Percentiles rank a stretch among this genome's conserved stretches.
These are phyloP conservation scores for Hypoxylon trugodes DNA, from an alignment of 495 filamentous ascomycete species.

Conservation along the genomic window DNA sequence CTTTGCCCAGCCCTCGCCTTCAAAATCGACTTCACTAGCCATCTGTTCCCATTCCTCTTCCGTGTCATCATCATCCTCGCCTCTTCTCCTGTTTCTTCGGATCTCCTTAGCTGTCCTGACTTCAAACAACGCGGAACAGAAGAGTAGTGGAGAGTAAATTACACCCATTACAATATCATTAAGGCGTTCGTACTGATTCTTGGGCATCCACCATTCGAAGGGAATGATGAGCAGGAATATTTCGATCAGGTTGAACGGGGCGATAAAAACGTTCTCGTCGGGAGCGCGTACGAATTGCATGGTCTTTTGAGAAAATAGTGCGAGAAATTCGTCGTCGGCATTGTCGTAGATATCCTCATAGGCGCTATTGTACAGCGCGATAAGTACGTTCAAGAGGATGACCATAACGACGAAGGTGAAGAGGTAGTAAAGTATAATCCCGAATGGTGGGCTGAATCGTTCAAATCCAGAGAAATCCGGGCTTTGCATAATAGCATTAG, in stretches of 20 bases:
- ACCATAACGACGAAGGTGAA: slow-evolving; percentile 98
- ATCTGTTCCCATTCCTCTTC: slow-evolving; percentile 94
- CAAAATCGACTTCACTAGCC: slow-evolving; percentile 73
- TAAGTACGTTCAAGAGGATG: slow-evolving; percentile 90
- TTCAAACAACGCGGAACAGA: slow-evolving; percentile 82
- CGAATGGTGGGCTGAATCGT: slow-evolving; percentile 76
- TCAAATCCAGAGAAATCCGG: slow-evolving; percentile 93
- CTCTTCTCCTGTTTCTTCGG: slow-evolving; percentile 72
- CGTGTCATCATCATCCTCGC: slow-evolving; percentile 90
- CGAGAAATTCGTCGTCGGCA: slow-evolving; percentile 93
- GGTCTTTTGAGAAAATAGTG: slow-evolving; percentile 87
- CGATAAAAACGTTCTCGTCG: slow-evolving; percentile 97
- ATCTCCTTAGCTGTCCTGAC: slow-evolving; percentile 72
- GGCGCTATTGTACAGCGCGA: slow-evolving; percentile 94
- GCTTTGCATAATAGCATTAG: slow-evolving; percentile 85
- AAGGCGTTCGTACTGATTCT: slow-evolving; percentile 71
- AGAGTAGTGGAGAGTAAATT: slow-evolving; percentile 84
- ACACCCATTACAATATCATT: slow-evolving; percentile 89
- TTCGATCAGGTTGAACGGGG: slow-evolving; percentile 94
- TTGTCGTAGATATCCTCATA: slow-evolving; percentile 97
- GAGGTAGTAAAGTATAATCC: slow-evolving; percentile 90
- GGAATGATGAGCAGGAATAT: slow-evolving; percentile 80
- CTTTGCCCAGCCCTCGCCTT: slow-evolving; percentile 81
- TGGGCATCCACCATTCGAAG: slow-evolving; percentile 94
- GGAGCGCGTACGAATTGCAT: slow-evolving; percentile 96